A percentile compares a stretch with the other conserved stretches of the same genome.
Conservation (phyloP, 75 land plant species). For the Cryptomeria japonica region DNA sequence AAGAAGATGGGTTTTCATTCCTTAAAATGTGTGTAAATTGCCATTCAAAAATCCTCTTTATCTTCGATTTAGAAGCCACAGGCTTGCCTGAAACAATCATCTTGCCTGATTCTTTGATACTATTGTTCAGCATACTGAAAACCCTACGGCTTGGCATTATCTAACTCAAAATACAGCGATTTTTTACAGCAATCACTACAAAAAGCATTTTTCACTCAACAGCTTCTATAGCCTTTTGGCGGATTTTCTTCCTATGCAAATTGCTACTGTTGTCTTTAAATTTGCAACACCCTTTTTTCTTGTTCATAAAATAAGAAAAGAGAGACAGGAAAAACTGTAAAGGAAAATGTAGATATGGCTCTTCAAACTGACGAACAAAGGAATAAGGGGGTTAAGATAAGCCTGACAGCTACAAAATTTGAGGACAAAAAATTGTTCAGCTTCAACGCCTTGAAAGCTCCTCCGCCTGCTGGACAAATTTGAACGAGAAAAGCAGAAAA, state of each 20-base stretch:
- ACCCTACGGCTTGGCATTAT: background rate
- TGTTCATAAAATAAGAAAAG: background rate
- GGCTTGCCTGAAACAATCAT: conserved; percentile 20
- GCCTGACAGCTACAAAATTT: background rate
- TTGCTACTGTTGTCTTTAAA: background rate
- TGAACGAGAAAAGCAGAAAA: background rate
- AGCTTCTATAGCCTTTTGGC: background rate
- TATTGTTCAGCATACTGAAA: conserved; percentile 1
- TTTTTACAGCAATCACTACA: background rate
- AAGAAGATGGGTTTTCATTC: conserved; percentile 27
- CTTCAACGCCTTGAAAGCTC: background rate
- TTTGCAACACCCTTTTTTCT: background rate
- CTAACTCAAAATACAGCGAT: background rate
- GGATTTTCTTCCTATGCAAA: background rate
- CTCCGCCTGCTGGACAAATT: background rate
- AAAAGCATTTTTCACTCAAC: background rate
- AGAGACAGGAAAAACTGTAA: background rate
- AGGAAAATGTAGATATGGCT: background rate
- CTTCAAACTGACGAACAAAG: background rate
- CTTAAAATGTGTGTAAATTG: conserved; percentile 44
- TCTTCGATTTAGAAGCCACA: conserved; percentile 31
- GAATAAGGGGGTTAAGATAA: background rate
- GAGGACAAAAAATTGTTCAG: background rate
- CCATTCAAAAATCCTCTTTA: conserved; percentile 59
- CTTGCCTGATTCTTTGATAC: background rate